A percentile compares a stretch with the other conserved stretches of the same genome.
Evolutionary conservation across 2,329 filamentous ascomycete genomes (phyloP).

Genomic region (Epichloe amarillans): DNA sequence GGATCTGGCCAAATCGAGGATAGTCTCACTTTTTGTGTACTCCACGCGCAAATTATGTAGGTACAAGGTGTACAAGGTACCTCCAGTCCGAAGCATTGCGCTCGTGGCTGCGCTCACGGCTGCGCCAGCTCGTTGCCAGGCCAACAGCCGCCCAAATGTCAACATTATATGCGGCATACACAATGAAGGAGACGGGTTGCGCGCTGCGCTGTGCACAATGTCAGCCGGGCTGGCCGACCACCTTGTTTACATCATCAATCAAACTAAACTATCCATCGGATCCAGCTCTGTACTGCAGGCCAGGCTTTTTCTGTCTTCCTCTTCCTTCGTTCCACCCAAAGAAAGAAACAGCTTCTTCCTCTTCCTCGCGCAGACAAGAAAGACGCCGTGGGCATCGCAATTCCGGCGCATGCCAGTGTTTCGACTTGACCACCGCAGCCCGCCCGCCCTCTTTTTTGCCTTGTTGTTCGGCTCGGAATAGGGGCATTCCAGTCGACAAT

Average conservation of each 20-base stretch:
- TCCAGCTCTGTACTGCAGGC: constrained; percentile 1
- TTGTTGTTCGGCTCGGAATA: background rate
- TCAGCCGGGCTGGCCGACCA: no score
- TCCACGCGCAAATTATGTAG: no score
- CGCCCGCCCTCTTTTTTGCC: background rate
- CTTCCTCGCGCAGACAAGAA: background rate
- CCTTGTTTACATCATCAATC: background rate
- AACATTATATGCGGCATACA: no score
- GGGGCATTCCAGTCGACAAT: constrained; percentile 15
- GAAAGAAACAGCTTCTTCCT: background rate
- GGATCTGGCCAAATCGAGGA: no score
- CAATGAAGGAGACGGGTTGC: no score
- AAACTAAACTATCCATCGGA: background rate
- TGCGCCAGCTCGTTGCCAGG: no score
- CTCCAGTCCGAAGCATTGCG: no score
- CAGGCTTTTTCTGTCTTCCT: background rate
- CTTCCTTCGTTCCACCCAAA: background rate
- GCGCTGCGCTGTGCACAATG: no score
- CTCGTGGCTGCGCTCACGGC: no score
- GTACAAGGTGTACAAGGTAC: no score
- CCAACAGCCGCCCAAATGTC: no score
- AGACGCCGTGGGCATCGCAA: background rate
- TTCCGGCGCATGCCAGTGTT: background rate
- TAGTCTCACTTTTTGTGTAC: no score
- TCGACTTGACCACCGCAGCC: background rate